Percentiles rank a stretch among this genome's conserved stretches.
Evolutionary conservation across 2,329 filamentous ascomycete genomes (phyloP).

Genomic region (Elsinoe necatrix): DNA sequence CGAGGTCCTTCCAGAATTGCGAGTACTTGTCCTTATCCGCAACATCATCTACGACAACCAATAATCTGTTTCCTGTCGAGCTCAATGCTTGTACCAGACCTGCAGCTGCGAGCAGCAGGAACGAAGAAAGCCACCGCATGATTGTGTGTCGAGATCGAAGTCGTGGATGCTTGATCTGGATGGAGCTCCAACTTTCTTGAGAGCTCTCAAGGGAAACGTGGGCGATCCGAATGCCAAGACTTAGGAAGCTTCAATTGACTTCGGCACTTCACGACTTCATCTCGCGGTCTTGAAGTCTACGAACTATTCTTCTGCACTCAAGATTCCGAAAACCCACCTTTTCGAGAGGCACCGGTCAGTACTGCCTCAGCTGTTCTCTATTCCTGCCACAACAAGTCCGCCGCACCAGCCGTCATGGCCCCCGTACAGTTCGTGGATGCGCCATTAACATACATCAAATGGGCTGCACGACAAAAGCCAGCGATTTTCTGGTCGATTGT

Average conservation of each 20-base stretch:
- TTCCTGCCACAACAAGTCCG: too few species aligned
- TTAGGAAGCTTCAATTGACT: not conserved
- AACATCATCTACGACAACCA: slow-evolving; percentile 78
- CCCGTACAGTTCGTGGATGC: slow-evolving; percentile 73
- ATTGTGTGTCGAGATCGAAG: slow-evolving; percentile 14
- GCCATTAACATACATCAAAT: slow-evolving; percentile 77
- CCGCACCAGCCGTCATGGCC: slow-evolving; percentile 46
- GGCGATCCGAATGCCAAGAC: slow-evolving; percentile 14
- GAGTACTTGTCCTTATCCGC: slow-evolving; percentile 75
- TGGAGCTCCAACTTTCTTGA: slow-evolving; percentile 8
- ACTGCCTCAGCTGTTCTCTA: too few species aligned
- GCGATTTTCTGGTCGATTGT: slow-evolving; percentile 83
- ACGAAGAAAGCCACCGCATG: slow-evolving; percentile 27
- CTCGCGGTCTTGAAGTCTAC: not conserved
- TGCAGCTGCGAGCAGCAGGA: slow-evolving; percentile 55
- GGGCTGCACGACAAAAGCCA: slow-evolving; percentile 79
- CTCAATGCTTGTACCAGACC: slow-evolving; percentile 67
- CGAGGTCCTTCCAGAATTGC: slow-evolving; percentile 66
- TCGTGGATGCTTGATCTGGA: not conserved
- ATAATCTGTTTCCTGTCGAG: slow-evolving; percentile 66
- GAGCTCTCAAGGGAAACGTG: slow-evolving; percentile 14
- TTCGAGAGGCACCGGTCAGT: too few species aligned
- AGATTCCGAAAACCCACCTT: too few species aligned
- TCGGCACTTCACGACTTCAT: slow-evolving; percentile 14
- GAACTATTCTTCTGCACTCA: too few species aligned